Conservation (phyloP, 177 flowering plant genomes). For the Vitis hybrid region DNA sequence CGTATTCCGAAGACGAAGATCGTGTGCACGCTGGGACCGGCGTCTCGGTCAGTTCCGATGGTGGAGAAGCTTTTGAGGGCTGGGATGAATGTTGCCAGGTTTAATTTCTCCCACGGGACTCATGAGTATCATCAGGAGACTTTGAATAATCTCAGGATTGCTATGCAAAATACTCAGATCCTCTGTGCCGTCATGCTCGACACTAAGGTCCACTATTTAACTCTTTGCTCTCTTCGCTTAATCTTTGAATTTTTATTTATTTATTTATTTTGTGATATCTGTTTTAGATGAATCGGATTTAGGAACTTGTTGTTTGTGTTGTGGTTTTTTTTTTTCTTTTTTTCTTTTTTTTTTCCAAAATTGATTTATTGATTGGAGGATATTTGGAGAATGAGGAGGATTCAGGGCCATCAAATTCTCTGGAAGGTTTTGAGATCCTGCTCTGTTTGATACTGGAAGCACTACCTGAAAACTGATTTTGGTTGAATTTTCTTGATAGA, state of each 20-base stretch:
- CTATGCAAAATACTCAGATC: slow-evolving; percentile 80
- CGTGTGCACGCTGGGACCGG: slow-evolving; percentile 84
- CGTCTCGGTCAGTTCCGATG: slow-evolving; percentile 76
- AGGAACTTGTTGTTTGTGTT: no score
- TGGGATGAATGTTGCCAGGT: slow-evolving; percentile 90
- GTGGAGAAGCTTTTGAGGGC: slow-evolving; percentile 80
- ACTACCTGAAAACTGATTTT: no score
- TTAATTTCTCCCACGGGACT: slow-evolving; percentile 86
- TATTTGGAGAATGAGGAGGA: no score
- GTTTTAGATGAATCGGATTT: no score
- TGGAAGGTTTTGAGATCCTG: no score
- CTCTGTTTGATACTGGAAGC: no score
- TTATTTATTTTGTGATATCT: background rate
- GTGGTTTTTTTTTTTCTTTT: no score
- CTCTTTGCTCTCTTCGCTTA: background rate
- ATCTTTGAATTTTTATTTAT: background rate
- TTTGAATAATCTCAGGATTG: slow-evolving; percentile 60
- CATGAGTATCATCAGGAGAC: slow-evolving; percentile 93
- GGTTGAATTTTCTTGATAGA: no score
- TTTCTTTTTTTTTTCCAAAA: no score
- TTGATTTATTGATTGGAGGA: no score
- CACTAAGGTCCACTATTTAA: slow-evolving; percentile 53
- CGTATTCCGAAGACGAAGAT: slow-evolving; percentile 81
- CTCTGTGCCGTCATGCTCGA: slow-evolving; percentile 92
- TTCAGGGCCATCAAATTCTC: no score